Conservation (phyloP, 257 asterid genomes). For the Knoxia roxburghii region DNA sequence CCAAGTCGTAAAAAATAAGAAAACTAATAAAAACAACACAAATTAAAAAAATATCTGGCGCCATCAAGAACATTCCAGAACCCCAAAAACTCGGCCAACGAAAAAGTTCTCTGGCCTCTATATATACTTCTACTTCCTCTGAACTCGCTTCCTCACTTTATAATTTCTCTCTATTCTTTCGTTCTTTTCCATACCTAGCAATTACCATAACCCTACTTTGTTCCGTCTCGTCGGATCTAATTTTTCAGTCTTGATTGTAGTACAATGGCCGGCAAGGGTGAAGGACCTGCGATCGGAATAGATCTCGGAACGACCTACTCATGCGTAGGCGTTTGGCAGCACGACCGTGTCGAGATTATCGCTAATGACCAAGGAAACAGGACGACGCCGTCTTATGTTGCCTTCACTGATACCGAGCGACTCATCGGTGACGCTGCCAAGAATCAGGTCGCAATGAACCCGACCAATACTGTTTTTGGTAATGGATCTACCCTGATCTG, state of each 20-base stretch:
- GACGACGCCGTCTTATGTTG: constrained; percentile 42
- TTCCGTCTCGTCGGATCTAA: too few species aligned
- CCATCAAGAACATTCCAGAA: constrained; percentile 24
- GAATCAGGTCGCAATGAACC: constrained; percentile 46
- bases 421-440: constrained; percentile 41
- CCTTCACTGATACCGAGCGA: constrained; percentile 38
- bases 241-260: too few species aligned
- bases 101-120: neutral
- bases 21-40: too few species aligned
- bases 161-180: neutral
- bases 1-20: too few species aligned
- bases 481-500: constrained; percentile 1
- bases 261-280: constrained; percentile 41
- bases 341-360: constrained; percentile 38
- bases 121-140: neutral
- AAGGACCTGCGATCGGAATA: constrained; percentile 39
- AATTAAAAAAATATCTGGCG: neutral
- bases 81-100: constrained; percentile 1
- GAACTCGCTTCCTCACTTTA: neutral
- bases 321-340: constrained; percentile 41
- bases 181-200: too few species aligned
- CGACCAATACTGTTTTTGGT: constrained; percentile 39
- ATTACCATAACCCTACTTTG: too few species aligned
- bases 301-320: constrained; percentile 40
- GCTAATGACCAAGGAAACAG: constrained; percentile 44